Evolutionary conservation across 2,329 filamentous ascomycete genomes (phyloP).

Genomic region (Cryoendolithus antarcticus): DNA sequence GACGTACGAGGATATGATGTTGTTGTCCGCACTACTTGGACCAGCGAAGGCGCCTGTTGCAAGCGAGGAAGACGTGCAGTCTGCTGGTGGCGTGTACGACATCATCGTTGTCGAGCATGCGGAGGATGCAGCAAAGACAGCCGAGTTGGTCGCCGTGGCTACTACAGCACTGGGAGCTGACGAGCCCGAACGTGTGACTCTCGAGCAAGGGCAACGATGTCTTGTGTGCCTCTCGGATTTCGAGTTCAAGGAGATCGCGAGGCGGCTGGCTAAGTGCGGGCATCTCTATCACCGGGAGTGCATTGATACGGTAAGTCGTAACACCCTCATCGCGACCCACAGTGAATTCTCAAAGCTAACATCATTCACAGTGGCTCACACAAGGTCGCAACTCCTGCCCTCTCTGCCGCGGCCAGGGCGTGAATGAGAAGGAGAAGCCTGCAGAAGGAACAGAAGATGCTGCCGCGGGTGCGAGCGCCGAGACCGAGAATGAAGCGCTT

Average conservation of each 20-base stretch:
- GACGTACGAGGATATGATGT: slow-evolving; percentile 61
- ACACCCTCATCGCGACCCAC: too few relatives aligned
- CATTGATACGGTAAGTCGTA: slow-evolving; percentile 50
- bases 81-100: slow-evolving; percentile 49
- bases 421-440: not conserved
- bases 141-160: slow-evolving; percentile 21
- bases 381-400: slow-evolving; percentile 54
- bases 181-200: slow-evolving; percentile 12
- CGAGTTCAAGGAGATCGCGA: slow-evolving; percentile 47
- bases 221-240: slow-evolving; percentile 57
- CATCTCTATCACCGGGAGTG: slow-evolving; percentile 58
- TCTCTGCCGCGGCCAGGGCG: slow-evolving; percentile 19
- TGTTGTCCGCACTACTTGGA: slow-evolving; percentile 53
- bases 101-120: slow-evolving; percentile 22
- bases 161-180: slow-evolving; percentile 15
- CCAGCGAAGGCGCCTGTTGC: slow-evolving; percentile 59
- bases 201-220: slow-evolving; percentile 40
- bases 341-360: slow-evolving; percentile 9
- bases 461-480: slow-evolving; percentile 1
- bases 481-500: not conserved
- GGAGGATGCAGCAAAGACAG: slow-evolving; percentile 11
- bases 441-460: too few relatives aligned
- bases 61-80: slow-evolving; percentile 49
- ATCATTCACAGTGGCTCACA: slow-evolving; percentile 46
- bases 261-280: slow-evolving; percentile 49